Conservation (phyloP, 495 filamentous ascomycete genomes). For the Penicillium odoratum region DNA sequence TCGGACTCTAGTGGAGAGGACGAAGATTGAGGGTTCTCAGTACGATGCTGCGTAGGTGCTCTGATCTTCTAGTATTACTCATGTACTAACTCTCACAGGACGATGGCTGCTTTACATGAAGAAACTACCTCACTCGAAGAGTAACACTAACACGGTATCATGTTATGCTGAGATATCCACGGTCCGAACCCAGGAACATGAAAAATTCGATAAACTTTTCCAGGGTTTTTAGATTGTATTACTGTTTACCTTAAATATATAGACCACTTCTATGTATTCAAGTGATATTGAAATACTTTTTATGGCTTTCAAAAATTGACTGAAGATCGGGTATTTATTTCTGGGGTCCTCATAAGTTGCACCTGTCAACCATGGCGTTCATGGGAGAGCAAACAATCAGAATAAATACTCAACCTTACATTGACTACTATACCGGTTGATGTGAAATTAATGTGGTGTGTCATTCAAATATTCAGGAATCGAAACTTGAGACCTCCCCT, state of each 20-base stretch:
- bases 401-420: too few species aligned
- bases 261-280: too few species aligned
- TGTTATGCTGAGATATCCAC: neutral
- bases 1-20: constrained; percentile 20
- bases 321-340: too few species aligned
- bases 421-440: too few species aligned
- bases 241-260: too few species aligned
- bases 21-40: constrained; percentile 15
- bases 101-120: neutral
- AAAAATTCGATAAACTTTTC: neutral
- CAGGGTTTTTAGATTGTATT: neutral
- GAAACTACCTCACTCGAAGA: neutral
- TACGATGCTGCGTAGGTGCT: neutral
- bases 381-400: too few species aligned
- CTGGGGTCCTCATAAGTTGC: too few species aligned
- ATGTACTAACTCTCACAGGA: neutral
- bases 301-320: too few species aligned
- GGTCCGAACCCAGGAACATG: neutral
- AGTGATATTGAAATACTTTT: too few species aligned
- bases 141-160: neutral
- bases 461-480: neutral
- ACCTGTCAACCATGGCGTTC: too few species aligned
- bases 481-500: neutral
- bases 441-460: neutral
- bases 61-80: neutral